Conservation (phyloP, 805 yeast genomes). For the Komagataella pastoris region DNA sequence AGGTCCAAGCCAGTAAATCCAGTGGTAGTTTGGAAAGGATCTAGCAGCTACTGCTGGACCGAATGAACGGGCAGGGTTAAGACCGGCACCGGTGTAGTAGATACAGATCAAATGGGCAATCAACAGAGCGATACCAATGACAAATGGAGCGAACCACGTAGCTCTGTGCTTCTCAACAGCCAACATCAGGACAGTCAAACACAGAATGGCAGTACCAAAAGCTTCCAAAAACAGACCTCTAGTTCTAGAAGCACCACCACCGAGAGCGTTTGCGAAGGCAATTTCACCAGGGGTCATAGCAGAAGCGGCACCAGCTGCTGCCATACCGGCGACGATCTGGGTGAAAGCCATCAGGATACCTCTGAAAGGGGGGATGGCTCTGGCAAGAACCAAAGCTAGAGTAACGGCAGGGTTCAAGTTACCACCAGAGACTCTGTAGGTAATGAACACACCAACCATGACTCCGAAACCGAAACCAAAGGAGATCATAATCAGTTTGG, state of each 20-base stretch:
- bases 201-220: conserved; percentile 28
- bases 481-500: conserved; percentile 56
- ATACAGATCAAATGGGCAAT: conserved; percentile 30
- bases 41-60: conserved; percentile 38
- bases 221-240: conserved; percentile 36
- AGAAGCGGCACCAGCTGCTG: conserved; percentile 28
- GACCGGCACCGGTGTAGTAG: conserved; percentile 40
- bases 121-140: conserved; percentile 43
- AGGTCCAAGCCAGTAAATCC: conserved; percentile 94
- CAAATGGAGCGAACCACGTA: conserved; percentile 31
- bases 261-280: conserved; percentile 78
- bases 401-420: conserved; percentile 44
- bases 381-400: conserved; percentile 27
- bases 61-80: conserved; percentile 41
- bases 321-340: conserved; percentile 57
- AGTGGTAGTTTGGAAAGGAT: conserved; percentile 80
- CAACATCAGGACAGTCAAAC: conserved; percentile 37
- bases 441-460: conserved; percentile 32
- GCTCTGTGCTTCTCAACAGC: conserved; percentile 31
- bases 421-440: conserved; percentile 48
- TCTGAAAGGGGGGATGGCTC: conserved; percentile 38
- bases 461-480: conserved; percentile 42
- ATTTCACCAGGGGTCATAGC: conserved; percentile 31
- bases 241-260: conserved; percentile 27
- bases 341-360: conserved; percentile 29